Evolutionary conservation across 2,329 filamentous ascomycete species (phyloP).

Genomic region (Raffaelea deltoideospora): DNA sequence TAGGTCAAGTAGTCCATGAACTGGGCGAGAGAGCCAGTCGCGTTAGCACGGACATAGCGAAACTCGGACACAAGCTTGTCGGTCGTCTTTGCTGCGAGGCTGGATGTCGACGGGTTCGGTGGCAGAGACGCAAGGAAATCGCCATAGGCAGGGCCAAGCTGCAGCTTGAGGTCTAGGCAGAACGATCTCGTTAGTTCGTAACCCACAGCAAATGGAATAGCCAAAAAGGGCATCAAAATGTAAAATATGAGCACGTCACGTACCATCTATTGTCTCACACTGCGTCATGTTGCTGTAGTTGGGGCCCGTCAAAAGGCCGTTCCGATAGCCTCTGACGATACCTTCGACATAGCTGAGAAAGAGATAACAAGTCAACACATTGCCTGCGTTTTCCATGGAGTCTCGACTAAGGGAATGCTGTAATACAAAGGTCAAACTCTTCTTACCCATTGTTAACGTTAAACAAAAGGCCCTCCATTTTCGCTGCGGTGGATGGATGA

Average conservation of each 20-base stretch:
- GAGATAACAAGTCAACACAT: not conserved
- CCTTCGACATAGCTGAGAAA: slow-evolving; percentile 79
- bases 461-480: slow-evolving; percentile 86
- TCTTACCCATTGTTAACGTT: slow-evolving; percentile 83
- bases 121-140: slow-evolving; percentile 90
- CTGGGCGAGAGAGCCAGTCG: slow-evolving; percentile 75
- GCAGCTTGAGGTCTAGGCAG: slow-evolving; percentile 76
- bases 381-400: too few species aligned
- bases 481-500: too few species aligned
- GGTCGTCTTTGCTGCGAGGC: slow-evolving; percentile 85
- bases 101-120: slow-evolving; percentile 91
- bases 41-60: slow-evolving; percentile 87
- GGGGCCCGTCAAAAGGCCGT: slow-evolving; percentile 73
- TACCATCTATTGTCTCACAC: slow-evolving; percentile 95
- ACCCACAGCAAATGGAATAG: not conserved
- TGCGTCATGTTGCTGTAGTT: slow-evolving; percentile 95
- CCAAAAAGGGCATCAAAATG: too few species aligned
- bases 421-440: not conserved
- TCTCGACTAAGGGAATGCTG: too few species aligned
- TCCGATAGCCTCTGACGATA: slow-evolving; percentile 92
- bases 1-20: slow-evolving; percentile 99
- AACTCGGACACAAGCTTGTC: slow-evolving; percentile 98
- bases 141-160: slow-evolving; percentile 91
- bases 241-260: too few species aligned
- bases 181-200: not conserved